Conservation (phyloP, 345 rosid genomes). For the Stellera chamaejasme region DNA sequence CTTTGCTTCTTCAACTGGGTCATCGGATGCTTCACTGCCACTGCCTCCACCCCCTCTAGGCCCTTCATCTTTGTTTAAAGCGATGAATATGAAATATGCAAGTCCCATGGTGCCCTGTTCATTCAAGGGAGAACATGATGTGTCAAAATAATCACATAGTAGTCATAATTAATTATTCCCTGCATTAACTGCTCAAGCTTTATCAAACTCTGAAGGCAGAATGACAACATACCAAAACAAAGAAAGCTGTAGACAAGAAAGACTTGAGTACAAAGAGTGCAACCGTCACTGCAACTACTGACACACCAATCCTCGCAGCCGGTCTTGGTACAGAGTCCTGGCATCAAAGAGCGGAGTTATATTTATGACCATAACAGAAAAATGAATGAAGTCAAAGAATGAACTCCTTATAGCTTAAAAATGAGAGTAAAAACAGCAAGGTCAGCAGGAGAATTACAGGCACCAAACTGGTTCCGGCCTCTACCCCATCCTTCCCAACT, state of each 20-base stretch:
- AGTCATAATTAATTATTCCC: no score
- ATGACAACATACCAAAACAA: constrained; percentile 52
- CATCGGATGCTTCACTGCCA: constrained; percentile 29
- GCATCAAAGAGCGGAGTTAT: constrained; percentile 2
- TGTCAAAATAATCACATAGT: neutral
- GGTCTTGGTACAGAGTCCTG: constrained; percentile 62
- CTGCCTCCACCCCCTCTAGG: constrained; percentile 37
- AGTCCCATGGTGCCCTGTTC: constrained; percentile 92
- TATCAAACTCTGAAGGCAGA: neutral
- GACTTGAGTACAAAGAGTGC: constrained; percentile 55
- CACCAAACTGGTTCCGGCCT: constrained; percentile 72
- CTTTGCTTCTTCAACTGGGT: constrained; percentile 69
- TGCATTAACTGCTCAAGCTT: neutral
- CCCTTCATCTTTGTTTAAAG: constrained; percentile 71
- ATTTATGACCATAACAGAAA: no score
- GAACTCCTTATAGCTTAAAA: neutral
- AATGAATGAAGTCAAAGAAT: neutral
- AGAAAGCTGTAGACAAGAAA: constrained; percentile 73
- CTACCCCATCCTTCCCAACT: constrained; percentile 79
- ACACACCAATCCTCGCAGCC: constrained; percentile 45
- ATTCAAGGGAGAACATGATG: constrained; percentile 10
- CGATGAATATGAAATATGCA: constrained; percentile 67
- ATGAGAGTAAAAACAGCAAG: neutral
- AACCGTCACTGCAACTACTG: constrained; percentile 35
- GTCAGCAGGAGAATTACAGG: constrained; percentile 44